phyloP scores from a whole-genome alignment of 345 rosid genomes.

The Boechera retrofracta region DNA sequence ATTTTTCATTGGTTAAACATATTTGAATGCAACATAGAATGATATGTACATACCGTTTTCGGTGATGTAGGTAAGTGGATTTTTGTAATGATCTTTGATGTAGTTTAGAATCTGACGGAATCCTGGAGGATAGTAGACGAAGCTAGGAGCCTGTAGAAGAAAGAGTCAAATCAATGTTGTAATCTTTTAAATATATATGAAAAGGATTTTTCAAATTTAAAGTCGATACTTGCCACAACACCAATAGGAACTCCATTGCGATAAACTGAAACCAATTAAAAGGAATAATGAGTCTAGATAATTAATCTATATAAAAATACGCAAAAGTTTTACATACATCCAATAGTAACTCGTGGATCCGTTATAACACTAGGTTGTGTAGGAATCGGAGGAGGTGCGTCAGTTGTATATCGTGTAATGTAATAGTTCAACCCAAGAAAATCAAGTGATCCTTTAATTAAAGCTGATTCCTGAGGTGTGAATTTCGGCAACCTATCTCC shows the following conservation, averaged over 20 bases:
- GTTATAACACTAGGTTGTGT: slow-evolving; percentile 13
- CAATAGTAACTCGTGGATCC: slow-evolving; percentile 32
- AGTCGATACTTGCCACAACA: slow-evolving; percentile 9
- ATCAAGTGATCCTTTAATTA: slow-evolving; percentile 46
- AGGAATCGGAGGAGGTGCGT: slow-evolving; percentile 16
- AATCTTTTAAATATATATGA: too few species aligned
- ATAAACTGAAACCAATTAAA: slow-evolving; percentile 4
- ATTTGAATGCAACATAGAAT: background rate
- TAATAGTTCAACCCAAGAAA: slow-evolving; percentile 47
- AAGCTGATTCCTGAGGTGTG: slow-evolving; percentile 19
- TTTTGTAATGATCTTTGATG: slow-evolving; percentile 28
- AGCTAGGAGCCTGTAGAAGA: slow-evolving; percentile 15
- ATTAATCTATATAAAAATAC: background rate
- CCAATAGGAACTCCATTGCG: slow-evolving; percentile 35
- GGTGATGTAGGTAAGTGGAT: slow-evolving; percentile 44
- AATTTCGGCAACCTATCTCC: slow-evolving; percentile 37
- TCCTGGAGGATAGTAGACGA: slow-evolving; percentile 39
- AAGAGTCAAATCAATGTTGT: too few species aligned
- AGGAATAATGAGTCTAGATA: background rate
- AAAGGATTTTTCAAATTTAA: too few species aligned
- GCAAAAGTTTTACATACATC: slow-evolving; percentile 18
- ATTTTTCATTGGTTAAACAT: background rate
- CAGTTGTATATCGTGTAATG: slow-evolving; percentile 38
- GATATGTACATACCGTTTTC: slow-evolving; percentile 30
- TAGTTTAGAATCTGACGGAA: slow-evolving; percentile 33